These are phyloP conservation scores for Metschnikowia chrysomelidarum DNA, from an alignment of 805 yeast species.

Conservation along the genomic window DNA sequence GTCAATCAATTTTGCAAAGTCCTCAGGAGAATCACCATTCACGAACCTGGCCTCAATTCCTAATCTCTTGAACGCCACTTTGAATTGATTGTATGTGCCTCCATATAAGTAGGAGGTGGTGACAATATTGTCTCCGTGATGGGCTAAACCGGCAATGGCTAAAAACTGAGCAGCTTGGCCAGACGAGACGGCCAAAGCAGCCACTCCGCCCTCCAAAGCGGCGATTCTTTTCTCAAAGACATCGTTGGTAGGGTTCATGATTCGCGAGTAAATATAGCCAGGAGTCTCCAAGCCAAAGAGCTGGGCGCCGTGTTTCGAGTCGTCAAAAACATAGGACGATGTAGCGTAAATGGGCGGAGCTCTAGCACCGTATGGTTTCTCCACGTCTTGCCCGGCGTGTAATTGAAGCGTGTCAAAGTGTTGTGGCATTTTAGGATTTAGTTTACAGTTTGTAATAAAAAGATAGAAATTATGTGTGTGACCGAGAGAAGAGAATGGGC, in stretches of 20 bases:
- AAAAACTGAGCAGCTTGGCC: slow-evolving; percentile 95
- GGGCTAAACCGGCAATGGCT: slow-evolving; percentile 81
- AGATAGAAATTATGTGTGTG: too few relatives aligned
- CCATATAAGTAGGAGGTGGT: slow-evolving; percentile 89
- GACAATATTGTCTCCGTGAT: slow-evolving; percentile 84
- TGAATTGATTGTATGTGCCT: slow-evolving; percentile 95
- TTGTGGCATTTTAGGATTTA: slow-evolving; percentile 37
- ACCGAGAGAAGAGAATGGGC: too few relatives aligned
- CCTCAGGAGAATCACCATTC: slow-evolving; percentile 73
- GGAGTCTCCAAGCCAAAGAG: slow-evolving; percentile 80
- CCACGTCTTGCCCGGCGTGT: slow-evolving; percentile 88
- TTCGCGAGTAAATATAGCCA: slow-evolving; percentile 86
- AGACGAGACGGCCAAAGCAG: slow-evolving; percentile 86
- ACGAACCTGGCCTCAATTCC: slow-evolving; percentile 88
- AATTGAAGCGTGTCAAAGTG: slow-evolving; percentile 90
- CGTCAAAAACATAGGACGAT: slow-evolving; percentile 82
- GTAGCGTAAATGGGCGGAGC: slow-evolving; percentile 95
- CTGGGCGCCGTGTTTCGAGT: slow-evolving; percentile 90
- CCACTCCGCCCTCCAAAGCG: slow-evolving; percentile 89
- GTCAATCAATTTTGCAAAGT: slow-evolving; percentile 72
- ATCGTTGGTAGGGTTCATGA: slow-evolving; percentile 90
- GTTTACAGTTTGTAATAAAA: too few relatives aligned
- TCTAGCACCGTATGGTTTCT: slow-evolving; percentile 66
- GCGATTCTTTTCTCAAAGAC: slow-evolving; percentile 91
- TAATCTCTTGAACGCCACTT: slow-evolving; percentile 83